phyloP scores from a whole-genome alignment of 371 early-diverging fungal genomes.

The Mortierella sp. region DNA sequence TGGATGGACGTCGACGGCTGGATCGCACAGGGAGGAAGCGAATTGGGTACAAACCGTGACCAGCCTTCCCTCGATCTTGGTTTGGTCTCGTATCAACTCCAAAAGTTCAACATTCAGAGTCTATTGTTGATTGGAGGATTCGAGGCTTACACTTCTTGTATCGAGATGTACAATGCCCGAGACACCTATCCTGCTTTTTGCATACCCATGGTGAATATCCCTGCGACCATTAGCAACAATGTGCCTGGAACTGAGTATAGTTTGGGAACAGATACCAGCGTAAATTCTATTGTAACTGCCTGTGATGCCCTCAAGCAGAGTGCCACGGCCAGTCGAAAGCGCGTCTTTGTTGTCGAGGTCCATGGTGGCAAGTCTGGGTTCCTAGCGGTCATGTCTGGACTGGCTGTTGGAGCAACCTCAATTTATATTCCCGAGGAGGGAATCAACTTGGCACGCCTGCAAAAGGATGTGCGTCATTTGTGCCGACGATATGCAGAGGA shows the following conservation, averaged over 20 bases:
- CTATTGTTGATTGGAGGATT: constrained; percentile 97
- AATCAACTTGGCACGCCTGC: constrained; percentile 81
- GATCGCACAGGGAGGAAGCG: constrained; percentile 94
- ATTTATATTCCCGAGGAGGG: constrained; percentile 98
- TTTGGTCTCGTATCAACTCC: constrained; percentile 91
- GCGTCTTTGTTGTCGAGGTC: constrained; percentile 98
- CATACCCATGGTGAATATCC: constrained; percentile 95
- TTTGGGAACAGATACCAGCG: constrained; percentile 97
- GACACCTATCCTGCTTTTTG: constrained; percentile 87
- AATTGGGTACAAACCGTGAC: constrained; percentile 95
- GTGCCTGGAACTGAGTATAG: constrained; percentile 98
- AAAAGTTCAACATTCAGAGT: constrained; percentile 89
- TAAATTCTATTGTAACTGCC: constrained; percentile 95
- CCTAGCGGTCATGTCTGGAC: constrained; percentile 92
- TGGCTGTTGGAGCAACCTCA: constrained; percentile 93
- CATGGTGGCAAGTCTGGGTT: constrained; percentile 98
- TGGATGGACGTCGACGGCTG: constrained; percentile 94
- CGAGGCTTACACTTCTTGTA: constrained; percentile 89
- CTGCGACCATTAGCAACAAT: constrained; percentile 98
- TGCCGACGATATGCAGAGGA: constrained; percentile 80
- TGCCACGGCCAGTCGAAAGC: constrained; percentile 90
- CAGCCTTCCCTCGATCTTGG: constrained; percentile 88
- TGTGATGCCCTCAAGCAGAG: constrained; percentile 96
- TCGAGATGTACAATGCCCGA: constrained; percentile 80
- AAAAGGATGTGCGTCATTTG: constrained; percentile 88